Evolutionary conservation across 208 protist genomes (phyloP), one percentile per base, ranked within the genome.

Genomic region (Strigomonas culicis): DNA sequence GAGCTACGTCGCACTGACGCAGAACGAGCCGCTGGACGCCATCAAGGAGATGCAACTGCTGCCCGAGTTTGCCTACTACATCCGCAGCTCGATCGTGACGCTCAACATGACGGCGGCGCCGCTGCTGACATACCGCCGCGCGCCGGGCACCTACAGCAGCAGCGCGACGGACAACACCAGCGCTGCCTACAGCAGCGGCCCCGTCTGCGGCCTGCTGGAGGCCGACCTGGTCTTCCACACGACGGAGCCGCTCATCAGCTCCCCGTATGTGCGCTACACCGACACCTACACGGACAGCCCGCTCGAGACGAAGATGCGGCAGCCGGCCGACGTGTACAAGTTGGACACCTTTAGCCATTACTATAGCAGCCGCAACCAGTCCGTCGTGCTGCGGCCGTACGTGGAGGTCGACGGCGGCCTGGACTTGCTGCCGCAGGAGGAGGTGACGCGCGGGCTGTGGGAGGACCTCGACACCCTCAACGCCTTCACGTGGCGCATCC

Each of bases 51-150:
- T 89, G 4, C 67, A 59, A 21, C 89, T 95, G 63, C 63, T 95
- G 4, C 88, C 88, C 0, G 84, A 90, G 74, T 90, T 95, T 46
- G 32, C 70, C n/a, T 94, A 92, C 74, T 34, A 63, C 31, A 71
- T 91, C 59, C 56, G 71, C 27, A 57, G 82, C 59, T 63, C 72
- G 24, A 58, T 77, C 6, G 15, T 84, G 13, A 78, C 66, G 60
- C n/a, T 92, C 10, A 75, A 85, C 34, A 82, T 89, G 82, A 89
- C 83, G 19, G 79, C 80, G 0, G 88, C 80, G 4, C 79, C 88
- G 21, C 79, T 91, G 27, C 56, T 94, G 59, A 61, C 46, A 4
- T 94, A 77, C 62, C 22, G 61, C 10, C 65, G 70, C 13, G 8
- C 34, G 0, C 44, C 60, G 24, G 39, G 36, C 25, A 49, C 44